A percentile compares a stretch with the other conserved stretches of the same genome.
Evolutionary conservation across 148 eudicot species (phyloP).

Genomic region (Rheum nobile): DNA sequence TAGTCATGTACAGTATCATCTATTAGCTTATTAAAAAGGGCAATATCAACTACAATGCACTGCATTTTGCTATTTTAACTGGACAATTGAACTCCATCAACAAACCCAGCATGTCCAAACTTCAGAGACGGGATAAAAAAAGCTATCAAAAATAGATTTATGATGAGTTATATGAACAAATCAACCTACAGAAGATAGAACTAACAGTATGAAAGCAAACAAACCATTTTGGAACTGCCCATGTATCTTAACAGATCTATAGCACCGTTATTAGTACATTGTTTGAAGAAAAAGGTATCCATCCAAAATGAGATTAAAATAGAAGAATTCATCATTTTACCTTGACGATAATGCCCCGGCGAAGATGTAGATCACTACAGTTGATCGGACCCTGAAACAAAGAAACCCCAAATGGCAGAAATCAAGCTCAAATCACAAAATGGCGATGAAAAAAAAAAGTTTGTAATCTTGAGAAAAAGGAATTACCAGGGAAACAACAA

Average conservation of each 20-base stretch:
- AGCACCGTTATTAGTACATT: neutral
- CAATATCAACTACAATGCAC: neutral
- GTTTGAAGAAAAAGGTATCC: neutral
- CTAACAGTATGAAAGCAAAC: neutral
- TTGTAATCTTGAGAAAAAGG: neutral
- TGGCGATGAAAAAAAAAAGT: neutral
- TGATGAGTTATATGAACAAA: neutral
- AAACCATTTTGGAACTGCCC: neutral
- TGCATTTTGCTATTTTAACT: neutral
- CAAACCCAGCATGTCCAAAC: neutral
- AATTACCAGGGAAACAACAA: neutral
- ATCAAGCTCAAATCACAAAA: neutral
- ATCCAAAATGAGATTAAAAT: neutral
- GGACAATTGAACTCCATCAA: neutral
- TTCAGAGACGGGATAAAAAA: neutral
- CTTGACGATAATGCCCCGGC: neutral
- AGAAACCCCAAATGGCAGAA: neutral
- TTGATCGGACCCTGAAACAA: neutral
- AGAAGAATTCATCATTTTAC: neutral
- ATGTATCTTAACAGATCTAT: neutral
- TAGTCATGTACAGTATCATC: neutral
- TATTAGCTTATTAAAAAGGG: neutral
- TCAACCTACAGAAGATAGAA: neutral
- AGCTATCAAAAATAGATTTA: neutral
- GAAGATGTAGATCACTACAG: neutral